Conservation (phyloP, 371 early-diverging fungal genomes). For the Mucor velutinosus region DNA sequence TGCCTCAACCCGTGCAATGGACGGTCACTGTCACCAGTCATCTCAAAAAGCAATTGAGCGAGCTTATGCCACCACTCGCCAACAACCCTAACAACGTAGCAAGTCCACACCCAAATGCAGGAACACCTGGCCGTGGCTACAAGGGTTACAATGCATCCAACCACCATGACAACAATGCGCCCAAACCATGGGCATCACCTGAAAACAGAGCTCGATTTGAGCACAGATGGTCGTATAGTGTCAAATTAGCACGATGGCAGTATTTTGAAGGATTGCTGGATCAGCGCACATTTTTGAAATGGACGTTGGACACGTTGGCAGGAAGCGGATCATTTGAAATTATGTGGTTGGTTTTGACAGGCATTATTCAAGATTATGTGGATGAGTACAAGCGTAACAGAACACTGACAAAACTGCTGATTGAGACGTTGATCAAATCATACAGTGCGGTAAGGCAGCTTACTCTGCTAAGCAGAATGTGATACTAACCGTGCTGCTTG, state of each 20-base stretch:
- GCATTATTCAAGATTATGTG: constrained; percentile 64
- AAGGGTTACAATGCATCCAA: constrained; percentile 26
- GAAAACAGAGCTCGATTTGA: constrained; percentile 60
- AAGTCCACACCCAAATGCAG: constrained; percentile 27
- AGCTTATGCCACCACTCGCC: constrained; percentile 37
- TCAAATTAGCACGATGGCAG: constrained; percentile 69
- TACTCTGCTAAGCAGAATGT: too few relatives aligned
- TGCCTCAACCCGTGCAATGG: constrained; percentile 39
- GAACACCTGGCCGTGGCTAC: constrained; percentile 26
- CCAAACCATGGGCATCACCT: constrained; percentile 53
- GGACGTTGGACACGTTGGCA: constrained; percentile 60
- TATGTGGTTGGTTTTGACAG: constrained; percentile 67
- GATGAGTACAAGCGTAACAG: constrained; percentile 69
- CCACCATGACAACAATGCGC: constrained; percentile 39
- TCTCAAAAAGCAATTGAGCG: constrained; percentile 48
- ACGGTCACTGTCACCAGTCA: constrained; percentile 38
- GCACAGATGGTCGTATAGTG: constrained; percentile 63
- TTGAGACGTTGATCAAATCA: constrained; percentile 59
- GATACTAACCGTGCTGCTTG: neutral
- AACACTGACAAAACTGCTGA: constrained; percentile 67
- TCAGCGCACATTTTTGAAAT: constrained; percentile 68
- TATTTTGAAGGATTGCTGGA: constrained; percentile 75
- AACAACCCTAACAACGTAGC: constrained; percentile 16
- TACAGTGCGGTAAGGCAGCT: constrained; percentile 55
- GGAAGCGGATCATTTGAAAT: constrained; percentile 56